Evolutionary conservation across 192 early-diverging fungal species (phyloP).

Genomic region (Paraglomus occultum): DNA sequence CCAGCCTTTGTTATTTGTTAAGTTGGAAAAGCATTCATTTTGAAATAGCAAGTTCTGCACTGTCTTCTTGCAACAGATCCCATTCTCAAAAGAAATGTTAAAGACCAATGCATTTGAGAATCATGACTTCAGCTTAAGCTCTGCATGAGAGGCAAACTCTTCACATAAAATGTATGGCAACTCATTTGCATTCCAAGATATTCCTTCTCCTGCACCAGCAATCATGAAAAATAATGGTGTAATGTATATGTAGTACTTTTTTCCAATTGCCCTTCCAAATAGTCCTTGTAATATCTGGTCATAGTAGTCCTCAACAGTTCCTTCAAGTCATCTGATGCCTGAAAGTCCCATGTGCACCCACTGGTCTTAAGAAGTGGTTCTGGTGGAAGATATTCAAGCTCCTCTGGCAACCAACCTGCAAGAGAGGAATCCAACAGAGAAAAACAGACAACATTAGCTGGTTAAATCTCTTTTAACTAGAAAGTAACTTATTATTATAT

Average conservation of each 20-base stretch:
- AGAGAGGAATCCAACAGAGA: neutral
- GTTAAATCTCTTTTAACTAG: no score
- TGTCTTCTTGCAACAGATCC: neutral
- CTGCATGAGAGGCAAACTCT: neutral
- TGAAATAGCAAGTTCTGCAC: neutral
- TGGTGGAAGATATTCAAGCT: neutral
- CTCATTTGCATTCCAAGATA: constrained; percentile 1
- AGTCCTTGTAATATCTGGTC: no score
- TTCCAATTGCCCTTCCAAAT: no score
- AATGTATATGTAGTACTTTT: no score
- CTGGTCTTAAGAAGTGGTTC: neutral
- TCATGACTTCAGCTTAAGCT: no score
- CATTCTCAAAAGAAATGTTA: constrained; percentile 3
- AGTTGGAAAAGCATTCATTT: constrained; percentile 5
- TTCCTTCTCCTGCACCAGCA: constrained; percentile 1
- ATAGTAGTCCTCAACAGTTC: no score
- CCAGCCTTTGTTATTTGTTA: no score
- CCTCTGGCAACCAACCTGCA: neutral
- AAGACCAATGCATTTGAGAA: neutral
- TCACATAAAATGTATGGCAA: neutral
- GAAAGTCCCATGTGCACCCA: neutral
- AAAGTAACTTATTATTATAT: no score
- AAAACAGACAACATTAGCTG: no score
- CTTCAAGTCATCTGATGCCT: neutral
- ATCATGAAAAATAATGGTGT: constrained; percentile 6